A percentile compares a stretch with the other conserved stretches of the same genome.
Evolutionary conservation across 805 yeast genomes (phyloP).

Genomic region (Teunomyces kruisii): DNA sequence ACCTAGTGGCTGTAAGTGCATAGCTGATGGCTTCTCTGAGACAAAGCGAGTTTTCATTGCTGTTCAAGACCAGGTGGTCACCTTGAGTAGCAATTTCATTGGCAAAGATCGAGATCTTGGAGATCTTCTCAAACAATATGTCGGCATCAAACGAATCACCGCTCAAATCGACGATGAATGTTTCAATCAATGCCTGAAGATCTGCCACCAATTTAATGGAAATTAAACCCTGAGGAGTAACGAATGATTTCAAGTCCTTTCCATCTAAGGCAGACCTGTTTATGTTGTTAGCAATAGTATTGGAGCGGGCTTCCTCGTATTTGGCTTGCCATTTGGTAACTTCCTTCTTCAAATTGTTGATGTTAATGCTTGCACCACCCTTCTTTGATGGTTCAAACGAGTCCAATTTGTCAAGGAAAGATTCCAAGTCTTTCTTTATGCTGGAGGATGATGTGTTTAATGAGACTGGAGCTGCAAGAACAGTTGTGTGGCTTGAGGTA

Average conservation of each 20-base stretch:
- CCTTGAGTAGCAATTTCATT: constrained; percentile 40
- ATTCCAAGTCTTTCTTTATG: constrained; percentile 19
- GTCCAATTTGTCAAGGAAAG: constrained; percentile 29
- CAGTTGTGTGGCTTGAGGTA: not conserved
- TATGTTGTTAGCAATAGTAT: constrained; percentile 20
- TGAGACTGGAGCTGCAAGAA: not conserved
- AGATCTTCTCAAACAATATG: constrained; percentile 50
- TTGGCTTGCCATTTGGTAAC: constrained; percentile 51
- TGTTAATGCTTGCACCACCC: constrained; percentile 4
- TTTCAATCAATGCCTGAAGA: constrained; percentile 50
- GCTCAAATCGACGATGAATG: constrained; percentile 37
- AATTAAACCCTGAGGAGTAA: constrained; percentile 45
- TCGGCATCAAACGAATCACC: constrained; percentile 30
- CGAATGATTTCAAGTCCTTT: constrained; percentile 26
- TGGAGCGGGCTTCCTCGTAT: constrained; percentile 48
- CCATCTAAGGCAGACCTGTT: constrained; percentile 17
- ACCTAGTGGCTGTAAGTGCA: constrained; percentile 73
- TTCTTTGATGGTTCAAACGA: constrained; percentile 19
- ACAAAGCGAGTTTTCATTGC: constrained; percentile 43
- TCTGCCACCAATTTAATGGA: constrained; percentile 44
- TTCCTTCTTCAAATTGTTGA: constrained; percentile 22
- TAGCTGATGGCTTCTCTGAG: constrained; percentile 71
- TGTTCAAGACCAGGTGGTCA: constrained; percentile 20
- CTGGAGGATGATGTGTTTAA: not conserved
- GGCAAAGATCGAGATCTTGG: constrained; percentile 48